Percentiles rank a stretch among this genome's conserved stretches.
Conservation (phyloP, 1,284 basidiomycete species). For the Puccinia horiana region DNA sequence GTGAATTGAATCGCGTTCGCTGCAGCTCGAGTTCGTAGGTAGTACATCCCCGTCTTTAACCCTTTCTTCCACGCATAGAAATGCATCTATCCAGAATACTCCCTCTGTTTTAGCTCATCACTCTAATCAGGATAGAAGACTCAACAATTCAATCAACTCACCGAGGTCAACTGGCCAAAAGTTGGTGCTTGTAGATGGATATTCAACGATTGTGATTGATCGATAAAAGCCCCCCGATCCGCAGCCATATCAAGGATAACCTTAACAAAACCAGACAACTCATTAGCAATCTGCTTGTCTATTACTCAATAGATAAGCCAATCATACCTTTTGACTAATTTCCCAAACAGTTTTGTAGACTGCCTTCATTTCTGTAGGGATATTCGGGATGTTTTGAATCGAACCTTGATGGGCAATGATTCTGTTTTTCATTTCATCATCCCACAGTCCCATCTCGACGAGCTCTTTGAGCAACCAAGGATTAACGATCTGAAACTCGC, state of each 20-base stretch:
- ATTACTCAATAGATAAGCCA: neutral
- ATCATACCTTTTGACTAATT: conserved; percentile 86
- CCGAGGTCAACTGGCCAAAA: conserved; percentile 72
- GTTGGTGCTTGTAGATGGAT: conserved; percentile 90
- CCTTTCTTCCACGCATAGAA: conserved; percentile 99
- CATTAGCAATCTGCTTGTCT: neutral
- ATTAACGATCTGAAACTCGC: conserved; percentile 99
- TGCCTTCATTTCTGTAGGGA: conserved; percentile 86
- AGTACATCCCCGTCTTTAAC: conserved; percentile 94
- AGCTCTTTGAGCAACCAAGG: conserved; percentile 97
- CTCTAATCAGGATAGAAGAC: neutral
- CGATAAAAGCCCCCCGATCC: conserved; percentile 97
- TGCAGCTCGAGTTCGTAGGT: conserved; percentile 85
- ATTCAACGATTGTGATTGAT: conserved; percentile 80
- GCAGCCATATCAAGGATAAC: conserved; percentile 90
- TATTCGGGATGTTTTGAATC: conserved; percentile 81
- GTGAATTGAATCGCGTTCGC: conserved; percentile 98
- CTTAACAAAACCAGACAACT: neutral
- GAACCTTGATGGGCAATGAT: conserved; percentile 96
- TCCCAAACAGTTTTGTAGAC: conserved; percentile 99
- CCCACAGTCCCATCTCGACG: conserved; percentile 92
- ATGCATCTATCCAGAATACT: conserved; percentile 69
- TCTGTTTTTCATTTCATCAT: conserved; percentile 98
- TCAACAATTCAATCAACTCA: neutral
- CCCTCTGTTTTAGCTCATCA: neutral